phyloP scores from a whole-genome alignment of 805 yeast species.

The Yarrowia sp. region DNA sequence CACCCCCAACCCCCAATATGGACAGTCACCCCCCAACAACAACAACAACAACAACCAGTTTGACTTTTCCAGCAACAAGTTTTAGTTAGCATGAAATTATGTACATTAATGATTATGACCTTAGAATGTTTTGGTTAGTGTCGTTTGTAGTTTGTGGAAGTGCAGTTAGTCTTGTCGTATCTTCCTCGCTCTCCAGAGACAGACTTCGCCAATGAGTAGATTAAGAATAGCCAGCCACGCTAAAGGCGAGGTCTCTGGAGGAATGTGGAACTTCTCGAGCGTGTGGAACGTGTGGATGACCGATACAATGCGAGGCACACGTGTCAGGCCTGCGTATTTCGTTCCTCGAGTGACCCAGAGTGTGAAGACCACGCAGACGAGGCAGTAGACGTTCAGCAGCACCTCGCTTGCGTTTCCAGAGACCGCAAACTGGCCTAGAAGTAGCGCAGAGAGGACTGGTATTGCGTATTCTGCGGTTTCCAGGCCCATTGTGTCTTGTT shows the following conservation, averaged over 20 bases:
- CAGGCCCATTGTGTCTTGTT: too few relatives aligned
- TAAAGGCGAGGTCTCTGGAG: background rate
- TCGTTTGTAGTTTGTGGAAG: background rate
- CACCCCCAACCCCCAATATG: conserved; percentile 22
- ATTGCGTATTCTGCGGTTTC: background rate
- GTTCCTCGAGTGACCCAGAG: background rate
- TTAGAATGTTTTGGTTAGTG: background rate
- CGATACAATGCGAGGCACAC: background rate
- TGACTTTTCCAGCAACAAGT: conserved; percentile 21
- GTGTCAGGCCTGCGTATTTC: background rate
- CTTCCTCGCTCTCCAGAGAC: background rate
- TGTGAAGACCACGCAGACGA: background rate
- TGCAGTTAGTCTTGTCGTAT: background rate
- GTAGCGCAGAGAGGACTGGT: background rate
- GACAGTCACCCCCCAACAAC: conserved; percentile 22
- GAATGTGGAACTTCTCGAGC: background rate
- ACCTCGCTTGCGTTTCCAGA: background rate
- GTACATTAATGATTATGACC: conserved; percentile 26
- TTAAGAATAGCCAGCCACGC: background rate
- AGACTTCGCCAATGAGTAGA: background rate
- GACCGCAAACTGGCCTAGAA: background rate
- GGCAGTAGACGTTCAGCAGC: conserved; percentile 2
- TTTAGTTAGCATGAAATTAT: conserved; percentile 20
- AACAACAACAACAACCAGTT: conserved; percentile 20
- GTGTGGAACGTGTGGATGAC: conserved; percentile 12